Base-by-base conservation (phyloP, 2,329 filamentous ascomycete genomes). In the Apiospora saccharicola region DNA sequence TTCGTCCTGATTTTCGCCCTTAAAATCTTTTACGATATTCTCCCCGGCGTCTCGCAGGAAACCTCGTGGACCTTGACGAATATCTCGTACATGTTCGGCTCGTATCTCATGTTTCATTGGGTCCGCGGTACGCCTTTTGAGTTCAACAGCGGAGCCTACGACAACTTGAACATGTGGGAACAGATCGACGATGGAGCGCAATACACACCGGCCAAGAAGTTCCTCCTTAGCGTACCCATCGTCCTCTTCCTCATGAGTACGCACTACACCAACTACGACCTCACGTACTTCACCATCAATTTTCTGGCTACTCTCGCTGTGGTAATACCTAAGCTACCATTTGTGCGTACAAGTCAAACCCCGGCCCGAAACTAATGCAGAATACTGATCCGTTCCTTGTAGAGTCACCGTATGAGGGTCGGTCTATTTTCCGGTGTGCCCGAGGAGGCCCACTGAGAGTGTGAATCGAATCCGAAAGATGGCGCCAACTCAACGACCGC, bases 111-210 rank as follows among this genome's bases (percentile, higher is more conserved):
- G 96, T 99, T 99, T 85, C 96, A 99, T 85, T 98, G 94, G 88
- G 96, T 99, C 77, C 94, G 96, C 81, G 96, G 96, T 78, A 94
- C 98, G 67, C 96, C 96, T 7, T 99, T 99, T 81, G 96, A 99
- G 83, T 99, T 99, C 89, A 99, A 99, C 82, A 93, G 94, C 72
- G 96, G 96, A 73, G 96, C 96, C 78, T 99, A 98, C 84, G 96
- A 99, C 88, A 98, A 99, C 83, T 89, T 99, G 80, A 99, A 98
- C 86, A 98, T 99, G 96, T 99, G 96, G 96, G 96, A 99, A 86
- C 96, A 99, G 86, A 99, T 99, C 82, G 96, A 99, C 86, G 97
- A 98, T 80, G 96, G 96, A 67, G 96, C 96, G 78, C 96, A 99
- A 83, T 99, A 98, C 86, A 99, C 96, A 0, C 96, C 96, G 4